Conservation (phyloP, 495 filamentous ascomycete genomes). For the Hypomontagnella submonticulosa region DNA sequence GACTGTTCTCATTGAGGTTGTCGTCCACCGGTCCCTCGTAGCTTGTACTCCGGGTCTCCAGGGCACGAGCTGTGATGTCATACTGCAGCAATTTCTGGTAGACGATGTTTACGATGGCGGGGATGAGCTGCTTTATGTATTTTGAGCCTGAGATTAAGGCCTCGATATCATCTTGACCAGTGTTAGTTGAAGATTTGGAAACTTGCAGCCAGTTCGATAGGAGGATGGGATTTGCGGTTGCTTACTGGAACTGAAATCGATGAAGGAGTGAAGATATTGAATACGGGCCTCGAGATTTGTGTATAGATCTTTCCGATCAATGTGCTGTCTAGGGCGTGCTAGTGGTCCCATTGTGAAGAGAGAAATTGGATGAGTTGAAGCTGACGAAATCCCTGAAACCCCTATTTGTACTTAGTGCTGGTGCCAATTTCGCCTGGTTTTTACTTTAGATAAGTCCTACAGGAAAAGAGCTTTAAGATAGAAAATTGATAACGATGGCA, state of each 20-base stretch:
- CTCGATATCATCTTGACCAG: slow-evolving; percentile 68
- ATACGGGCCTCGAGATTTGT: slow-evolving; percentile 73
- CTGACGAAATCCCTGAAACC: no score
- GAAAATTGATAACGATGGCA: neutral
- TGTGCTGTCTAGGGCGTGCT: slow-evolving; percentile 62
- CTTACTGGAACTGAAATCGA: slow-evolving; percentile 76
- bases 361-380: neutral
- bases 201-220: neutral
- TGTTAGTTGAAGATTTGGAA: slow-evolving; percentile 15
- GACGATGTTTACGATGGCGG: slow-evolving; percentile 77
- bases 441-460: no score
- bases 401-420: no score
- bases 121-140: slow-evolving; percentile 79
- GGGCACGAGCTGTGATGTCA: slow-evolving; percentile 79
- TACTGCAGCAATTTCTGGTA: slow-evolving; percentile 79
- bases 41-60: slow-evolving; percentile 73
- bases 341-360: slow-evolving; percentile 32
- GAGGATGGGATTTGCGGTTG: neutral
- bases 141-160: slow-evolving; percentile 72
- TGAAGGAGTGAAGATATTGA: slow-evolving; percentile 75
- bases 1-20: slow-evolving; percentile 68
- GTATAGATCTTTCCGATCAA: slow-evolving; percentile 76
- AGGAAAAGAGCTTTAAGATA: neutral
- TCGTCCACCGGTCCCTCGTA: slow-evolving; percentile 71
- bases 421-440: no score